phyloP scores from a whole-genome alignment of 139 green algal genomes.

The Yamagishiella unicocca region DNA sequence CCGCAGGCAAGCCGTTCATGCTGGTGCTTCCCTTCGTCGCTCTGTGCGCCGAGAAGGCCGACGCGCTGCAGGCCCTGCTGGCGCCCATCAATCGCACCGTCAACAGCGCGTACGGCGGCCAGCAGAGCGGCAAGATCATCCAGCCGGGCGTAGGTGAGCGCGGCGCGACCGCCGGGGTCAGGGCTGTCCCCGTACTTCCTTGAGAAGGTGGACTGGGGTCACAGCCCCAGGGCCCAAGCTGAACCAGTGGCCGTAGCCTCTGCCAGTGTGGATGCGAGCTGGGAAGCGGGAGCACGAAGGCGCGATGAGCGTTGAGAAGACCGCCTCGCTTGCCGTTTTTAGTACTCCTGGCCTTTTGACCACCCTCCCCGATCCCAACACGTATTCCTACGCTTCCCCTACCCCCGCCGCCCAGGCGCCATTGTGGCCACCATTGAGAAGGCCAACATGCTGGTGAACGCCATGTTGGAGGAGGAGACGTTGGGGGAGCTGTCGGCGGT shows the following conservation, averaged over 20 bases:
- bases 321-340: too few relatives aligned
- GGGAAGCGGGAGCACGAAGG: too few relatives aligned
- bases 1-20: slow-evolving; percentile 62
- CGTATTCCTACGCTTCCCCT: background rate
- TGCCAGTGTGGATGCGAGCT: too few relatives aligned
- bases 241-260: too few relatives aligned
- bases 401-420: slow-evolving; percentile 48
- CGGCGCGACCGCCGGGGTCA: too few relatives aligned
- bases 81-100: slow-evolving; percentile 55
- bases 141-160: slow-evolving; percentile 33
- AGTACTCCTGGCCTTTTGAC: too few relatives aligned
- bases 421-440: slow-evolving; percentile 94
- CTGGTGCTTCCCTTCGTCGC: slow-evolving; percentile 81
- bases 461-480: slow-evolving; percentile 79
- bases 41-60: slow-evolving; percentile 78
- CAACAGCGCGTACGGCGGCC: slow-evolving; percentile 64
- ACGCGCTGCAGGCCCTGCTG: slow-evolving; percentile 61
- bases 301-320: background rate
- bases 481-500: slow-evolving; percentile 77
- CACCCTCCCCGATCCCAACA: background rate
- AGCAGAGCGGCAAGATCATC: slow-evolving; percentile 43
- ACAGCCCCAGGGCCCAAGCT: too few relatives aligned
- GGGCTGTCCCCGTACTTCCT: too few relatives aligned
- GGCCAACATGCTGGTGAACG: slow-evolving; percentile 85
- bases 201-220: too few relatives aligned